A percentile compares a stretch with the other conserved stretches of the same genome.
Conservation (phyloP, 139 green algal species). For the Picochlorum sp. region DNA sequence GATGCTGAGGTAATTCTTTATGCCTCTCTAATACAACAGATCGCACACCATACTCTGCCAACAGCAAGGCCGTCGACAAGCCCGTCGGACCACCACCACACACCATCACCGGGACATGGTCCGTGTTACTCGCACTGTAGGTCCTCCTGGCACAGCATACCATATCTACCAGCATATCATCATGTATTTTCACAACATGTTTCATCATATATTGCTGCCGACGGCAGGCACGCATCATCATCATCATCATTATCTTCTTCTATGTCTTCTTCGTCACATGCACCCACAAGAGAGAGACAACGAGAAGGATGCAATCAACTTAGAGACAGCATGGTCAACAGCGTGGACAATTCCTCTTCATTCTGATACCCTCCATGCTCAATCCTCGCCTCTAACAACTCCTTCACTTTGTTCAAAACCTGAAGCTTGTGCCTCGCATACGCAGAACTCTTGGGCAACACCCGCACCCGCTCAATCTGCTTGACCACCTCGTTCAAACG, state of each 20-base stretch:
- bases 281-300: too few species aligned
- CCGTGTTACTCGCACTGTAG: too few species aligned
- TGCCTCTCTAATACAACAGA: conserved; percentile 59
- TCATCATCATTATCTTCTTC: background rate
- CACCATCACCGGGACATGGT: conserved; percentile 54
- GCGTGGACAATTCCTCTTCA: too few species aligned
- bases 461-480: conserved; percentile 8
- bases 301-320: background rate
- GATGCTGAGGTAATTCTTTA: conserved; percentile 44
- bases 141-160: too few species aligned
- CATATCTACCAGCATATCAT: conserved; percentile 1
- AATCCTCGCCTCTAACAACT: conserved; percentile 1
- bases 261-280: too few species aligned
- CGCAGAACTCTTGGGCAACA: conserved; percentile 4
- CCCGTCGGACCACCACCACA: conserved; percentile 70
- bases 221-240: background rate
- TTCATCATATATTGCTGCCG: background rate
- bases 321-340: background rate
- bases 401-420: conserved; percentile 21
- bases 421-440: conserved; percentile 28
- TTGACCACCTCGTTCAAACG: conserved; percentile 10
- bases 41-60: conserved; percentile 50
- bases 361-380: background rate
- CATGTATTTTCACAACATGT: background rate
- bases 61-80: conserved; percentile 51